Percentiles rank a stretch among this genome's conserved stretches.
phyloP scores from a whole-genome alignment of 2,329 filamentous ascomycete genomes.

The Arthrinium phaeospermum region DNA sequence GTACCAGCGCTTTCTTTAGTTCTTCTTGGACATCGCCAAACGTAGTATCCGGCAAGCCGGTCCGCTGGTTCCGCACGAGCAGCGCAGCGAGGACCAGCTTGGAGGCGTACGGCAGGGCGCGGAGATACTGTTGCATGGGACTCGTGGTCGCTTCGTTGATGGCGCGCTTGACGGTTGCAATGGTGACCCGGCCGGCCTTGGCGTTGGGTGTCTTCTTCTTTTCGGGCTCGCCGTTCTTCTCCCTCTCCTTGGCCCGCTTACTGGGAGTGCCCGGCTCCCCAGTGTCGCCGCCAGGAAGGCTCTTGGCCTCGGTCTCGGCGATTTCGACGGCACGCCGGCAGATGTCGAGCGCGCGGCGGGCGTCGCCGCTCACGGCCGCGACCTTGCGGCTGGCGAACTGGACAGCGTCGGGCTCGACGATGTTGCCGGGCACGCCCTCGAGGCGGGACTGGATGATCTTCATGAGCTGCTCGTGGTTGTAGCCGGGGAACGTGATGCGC shows the following conservation, averaged over 20 bases:
- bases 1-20: constrained; percentile 69
- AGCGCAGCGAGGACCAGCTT: constrained; percentile 89
- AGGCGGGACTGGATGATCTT: constrained; percentile 95
- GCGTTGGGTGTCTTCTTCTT: constrained; percentile 48
- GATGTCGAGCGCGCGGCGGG: constrained; percentile 89
- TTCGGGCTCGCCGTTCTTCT: constrained; percentile 34
- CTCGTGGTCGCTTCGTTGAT: constrained; percentile 95
- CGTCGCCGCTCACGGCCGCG: constrained; percentile 93
- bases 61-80: constrained; percentile 77
- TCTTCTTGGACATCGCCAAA: constrained; percentile 92
- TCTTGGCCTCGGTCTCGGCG: constrained; percentile 73
- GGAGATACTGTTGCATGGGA: constrained; percentile 87
- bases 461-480: constrained; percentile 97
- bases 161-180: constrained; percentile 89
- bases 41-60: constrained; percentile 84
- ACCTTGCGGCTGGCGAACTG: constrained; percentile 98
- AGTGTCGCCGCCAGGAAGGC: constrained; percentile 43
- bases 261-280: constrained; percentile 65
- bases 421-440: constrained; percentile 82
- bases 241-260: constrained; percentile 49
- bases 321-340: constrained; percentile 94
- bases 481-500: constrained; percentile 94
- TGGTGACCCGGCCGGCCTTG: constrained; percentile 73
- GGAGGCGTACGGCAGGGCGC: constrained; percentile 77
- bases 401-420: constrained; percentile 91